These are phyloP conservation scores for Candida pseudocylindracea DNA, from an alignment of 1,139 yeast genomes.

Conservation along the genomic window DNA sequence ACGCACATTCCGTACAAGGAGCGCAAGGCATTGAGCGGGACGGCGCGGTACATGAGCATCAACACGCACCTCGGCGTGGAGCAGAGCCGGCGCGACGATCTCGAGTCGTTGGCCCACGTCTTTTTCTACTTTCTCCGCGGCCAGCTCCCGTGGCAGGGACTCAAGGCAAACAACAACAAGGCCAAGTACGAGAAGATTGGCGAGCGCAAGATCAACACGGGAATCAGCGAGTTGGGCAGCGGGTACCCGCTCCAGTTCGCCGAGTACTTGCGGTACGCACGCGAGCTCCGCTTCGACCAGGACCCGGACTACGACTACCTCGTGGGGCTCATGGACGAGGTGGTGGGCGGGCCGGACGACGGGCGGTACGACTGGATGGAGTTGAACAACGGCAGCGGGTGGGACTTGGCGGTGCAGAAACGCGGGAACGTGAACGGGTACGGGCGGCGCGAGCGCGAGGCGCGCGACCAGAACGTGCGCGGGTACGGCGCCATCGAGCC, in stretches of 20 bases:
- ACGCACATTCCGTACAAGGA: slow-evolving; percentile 95
- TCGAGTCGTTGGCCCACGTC: slow-evolving; percentile 90
- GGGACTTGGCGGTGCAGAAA: slow-evolving; percentile 68
- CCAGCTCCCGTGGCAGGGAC: slow-evolving; percentile 18
- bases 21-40: slow-evolving; percentile 82
- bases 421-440: slow-evolving; percentile 85
- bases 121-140: slow-evolving; percentile 87
- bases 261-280: slow-evolving; percentile 48
- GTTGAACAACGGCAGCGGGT: slow-evolving; percentile 77
- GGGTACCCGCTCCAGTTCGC: slow-evolving; percentile 64
- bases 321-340: slow-evolving; percentile 44
- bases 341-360: slow-evolving; percentile 50
- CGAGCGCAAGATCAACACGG: slow-evolving; percentile 51
- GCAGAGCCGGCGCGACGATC: slow-evolving; percentile 87
- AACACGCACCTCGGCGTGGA: slow-evolving; percentile 95
- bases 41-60: slow-evolving; percentile 94
- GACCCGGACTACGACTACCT: slow-evolving; percentile 88
- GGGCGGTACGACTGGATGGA: slow-evolving; percentile 92
- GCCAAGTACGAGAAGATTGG: slow-evolving; percentile 71
- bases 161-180: slow-evolving; percentile 51
- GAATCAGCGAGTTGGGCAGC: slow-evolving; percentile 41
- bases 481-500: no score
- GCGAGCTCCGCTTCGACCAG: slow-evolving; percentile 59
- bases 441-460: slow-evolving; percentile 41
- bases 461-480: slow-evolving; percentile 10